Conservation (phyloP, 2,329 filamentous ascomycete species). For the Ambrosiella beaveri region DNA sequence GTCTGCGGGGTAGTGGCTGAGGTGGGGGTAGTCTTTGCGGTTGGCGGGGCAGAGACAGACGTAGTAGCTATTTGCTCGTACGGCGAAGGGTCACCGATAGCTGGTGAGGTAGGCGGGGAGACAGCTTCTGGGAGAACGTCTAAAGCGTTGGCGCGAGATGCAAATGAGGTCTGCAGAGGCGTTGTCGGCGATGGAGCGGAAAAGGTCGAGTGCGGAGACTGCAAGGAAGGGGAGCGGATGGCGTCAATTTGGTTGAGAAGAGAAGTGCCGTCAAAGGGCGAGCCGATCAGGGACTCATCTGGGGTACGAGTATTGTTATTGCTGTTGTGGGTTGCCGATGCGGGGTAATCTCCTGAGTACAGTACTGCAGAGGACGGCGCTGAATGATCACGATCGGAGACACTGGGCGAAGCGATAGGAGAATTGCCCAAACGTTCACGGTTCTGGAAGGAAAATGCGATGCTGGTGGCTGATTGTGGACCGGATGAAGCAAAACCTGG, state of each 20-base stretch:
- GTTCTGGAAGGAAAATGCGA: conserved; percentile 9
- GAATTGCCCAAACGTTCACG: conserved; percentile 10
- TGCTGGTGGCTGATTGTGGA: conserved; percentile 17
- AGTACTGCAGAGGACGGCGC: conserved; percentile 10
- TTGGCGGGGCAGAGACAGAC: not conserved
- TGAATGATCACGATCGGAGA: conserved; percentile 11
- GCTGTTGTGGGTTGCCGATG: not conserved
- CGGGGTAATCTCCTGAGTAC: conserved; percentile 5
- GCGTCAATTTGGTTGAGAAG: conserved; percentile 8
- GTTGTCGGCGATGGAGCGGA: not conserved
- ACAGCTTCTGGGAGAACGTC: conserved; percentile 11
- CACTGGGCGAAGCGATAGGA: conserved; percentile 6
- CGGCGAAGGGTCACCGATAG: not conserved
- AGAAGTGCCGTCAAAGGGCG: conserved; percentile 8
- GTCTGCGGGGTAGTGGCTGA: not conserved
- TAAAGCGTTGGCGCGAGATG: conserved; percentile 11
- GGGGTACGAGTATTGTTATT: not conserved
- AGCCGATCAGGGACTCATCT: conserved; percentile 7
- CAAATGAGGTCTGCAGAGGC: conserved; percentile 6
- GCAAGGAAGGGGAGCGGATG: conserved; percentile 1
- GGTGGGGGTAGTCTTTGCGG: not conserved
- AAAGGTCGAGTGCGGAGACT: conserved; percentile 1
- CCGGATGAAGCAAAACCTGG: conserved; percentile 18
- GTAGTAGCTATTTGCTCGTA: not conserved
- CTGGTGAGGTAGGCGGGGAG: conserved; percentile 9